Conservation (phyloP, 148 eudicot genomes). For the Rhododendron ovatum region DNA sequence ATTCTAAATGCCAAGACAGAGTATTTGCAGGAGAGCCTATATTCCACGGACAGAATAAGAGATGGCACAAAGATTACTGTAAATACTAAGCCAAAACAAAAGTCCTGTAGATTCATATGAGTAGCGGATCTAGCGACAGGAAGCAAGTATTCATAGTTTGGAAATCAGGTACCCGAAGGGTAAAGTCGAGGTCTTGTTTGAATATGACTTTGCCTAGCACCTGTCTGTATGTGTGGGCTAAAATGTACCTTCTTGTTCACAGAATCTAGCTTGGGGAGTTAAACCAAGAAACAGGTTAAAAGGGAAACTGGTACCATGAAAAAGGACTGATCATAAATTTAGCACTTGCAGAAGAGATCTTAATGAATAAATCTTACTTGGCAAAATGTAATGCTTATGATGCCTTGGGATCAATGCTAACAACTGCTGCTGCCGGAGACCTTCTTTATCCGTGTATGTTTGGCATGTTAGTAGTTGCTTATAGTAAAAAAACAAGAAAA, state of each 20-base stretch:
- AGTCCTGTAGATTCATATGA: background rate
- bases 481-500: constrained; percentile 3
- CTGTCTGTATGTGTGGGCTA: constrained; percentile 58
- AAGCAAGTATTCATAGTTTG: background rate
- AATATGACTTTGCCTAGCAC: constrained; percentile 51
- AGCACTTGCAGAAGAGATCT: background rate
- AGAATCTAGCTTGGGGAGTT: constrained; percentile 38
- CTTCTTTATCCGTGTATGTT: constrained; percentile 73
- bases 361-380: constrained; percentile 44
- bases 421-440: constrained; percentile 75
- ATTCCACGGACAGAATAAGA: constrained; percentile 1
- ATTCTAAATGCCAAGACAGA: constrained; percentile 91
- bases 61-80: background rate
- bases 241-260: constrained; percentile 86
- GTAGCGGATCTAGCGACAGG: background rate
- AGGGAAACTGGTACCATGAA: background rate
- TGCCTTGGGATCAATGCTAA: constrained; percentile 77
- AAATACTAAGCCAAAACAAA: constrained; percentile 5
- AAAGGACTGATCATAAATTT: background rate
- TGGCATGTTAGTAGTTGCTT: constrained; percentile 80
- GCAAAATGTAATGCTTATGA: constrained; percentile 82
- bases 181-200: constrained; percentile 61
- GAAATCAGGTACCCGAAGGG: constrained; percentile 50
- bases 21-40: constrained; percentile 72
- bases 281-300: background rate